Base-by-base conservation (phyloP, 202 grass and related monocot genomes). In the Panicum hallii region DNA sequence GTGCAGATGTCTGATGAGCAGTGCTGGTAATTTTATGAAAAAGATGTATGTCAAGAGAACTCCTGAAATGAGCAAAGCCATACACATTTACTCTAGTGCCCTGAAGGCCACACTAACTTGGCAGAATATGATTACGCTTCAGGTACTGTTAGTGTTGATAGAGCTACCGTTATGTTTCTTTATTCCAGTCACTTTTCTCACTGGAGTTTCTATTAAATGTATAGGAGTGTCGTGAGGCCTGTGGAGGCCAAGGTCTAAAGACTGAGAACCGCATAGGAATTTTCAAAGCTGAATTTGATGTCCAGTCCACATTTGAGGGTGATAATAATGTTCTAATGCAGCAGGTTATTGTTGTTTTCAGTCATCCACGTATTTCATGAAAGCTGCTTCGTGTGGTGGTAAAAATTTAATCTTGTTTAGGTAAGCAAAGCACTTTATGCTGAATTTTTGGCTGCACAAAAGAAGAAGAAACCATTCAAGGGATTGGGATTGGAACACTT, bases 271-370 rank as follows among this genome's bases (percentile, higher is more conserved):
- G 91, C 12, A 23, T 99, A 69, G 91, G 97, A 72, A 91, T 96
- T 86, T 88, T 99, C 62, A 99, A 96, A 85, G 90, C 91, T 86
- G 97, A 99, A 91, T 99, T 89, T 88, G 97, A 99, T 90, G 97
- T 99, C 63, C 97, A 99, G 67, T 96, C 83, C 49, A 99, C 97
- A 65, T 99, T 99, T 86, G 97, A 99, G 89, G 96, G 96, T 77
- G 96, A 99, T 68, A 99, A 99, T 78, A 95, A 99, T 71, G 82
- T 99, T 83, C 84, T 99, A 84, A 89, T 99, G 88, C 96, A 99
- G 77, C 96, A 99, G 93, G 96, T 99, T 80, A 84, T 85, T 87
- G 46, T 74, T 85, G 7, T 44, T 79, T 81, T 63, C 28, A 70
- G 67, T 58, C 8, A 54, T 72, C 72, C 47, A 54, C 49, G 52